Evolutionary conservation across 2,329 filamentous ascomycete genomes (phyloP).

Genomic region (Hirsutella thompsonii): DNA sequence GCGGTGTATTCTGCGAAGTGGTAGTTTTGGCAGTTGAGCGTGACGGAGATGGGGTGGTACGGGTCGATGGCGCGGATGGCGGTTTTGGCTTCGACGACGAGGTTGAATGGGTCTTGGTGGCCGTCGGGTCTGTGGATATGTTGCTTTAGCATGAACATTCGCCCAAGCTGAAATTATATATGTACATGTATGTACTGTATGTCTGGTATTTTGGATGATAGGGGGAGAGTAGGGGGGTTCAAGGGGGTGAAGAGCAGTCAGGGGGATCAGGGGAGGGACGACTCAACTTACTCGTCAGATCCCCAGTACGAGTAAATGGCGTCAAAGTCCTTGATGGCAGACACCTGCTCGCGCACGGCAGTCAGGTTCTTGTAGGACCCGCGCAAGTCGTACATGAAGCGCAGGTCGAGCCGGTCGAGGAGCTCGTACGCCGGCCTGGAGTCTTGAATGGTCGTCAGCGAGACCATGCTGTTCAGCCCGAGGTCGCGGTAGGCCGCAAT

Average conservation of each 20-base stretch:
- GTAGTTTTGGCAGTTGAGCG: conserved; percentile 50
- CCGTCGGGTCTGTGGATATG: conserved; percentile 33
- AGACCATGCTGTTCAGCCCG: conserved; percentile 31
- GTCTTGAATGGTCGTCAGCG: conserved; percentile 25
- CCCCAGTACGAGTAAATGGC: conserved; percentile 32
- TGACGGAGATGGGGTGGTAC: conserved; percentile 47
- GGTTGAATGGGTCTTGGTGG: conserved; percentile 37
- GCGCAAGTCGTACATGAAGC: conserved; percentile 32
- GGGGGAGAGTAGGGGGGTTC: too few relatives aligned
- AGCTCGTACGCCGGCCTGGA: conserved; percentile 22
- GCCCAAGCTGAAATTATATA: too few relatives aligned
- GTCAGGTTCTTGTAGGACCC: conserved; percentile 30
- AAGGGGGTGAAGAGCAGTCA: not conserved
- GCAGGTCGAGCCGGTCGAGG: conserved; percentile 24
- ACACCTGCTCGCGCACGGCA: conserved; percentile 23
- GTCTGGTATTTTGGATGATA: too few relatives aligned
- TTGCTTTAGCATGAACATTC: too few relatives aligned
- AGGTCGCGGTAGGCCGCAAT: conserved; percentile 20
- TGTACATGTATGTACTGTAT: too few relatives aligned
- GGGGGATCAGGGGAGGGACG: not conserved
- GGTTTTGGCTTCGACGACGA: conserved; percentile 26
- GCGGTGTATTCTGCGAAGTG: conserved; percentile 41
- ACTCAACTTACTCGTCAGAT: conserved; percentile 25
- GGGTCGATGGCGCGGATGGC: conserved; percentile 38
- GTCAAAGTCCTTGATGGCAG: conserved; percentile 23